Evolutionary conservation across 2,329 filamentous ascomycete genomes (phyloP).

Genomic region (Penicillium fuscoglaucum): DNA sequence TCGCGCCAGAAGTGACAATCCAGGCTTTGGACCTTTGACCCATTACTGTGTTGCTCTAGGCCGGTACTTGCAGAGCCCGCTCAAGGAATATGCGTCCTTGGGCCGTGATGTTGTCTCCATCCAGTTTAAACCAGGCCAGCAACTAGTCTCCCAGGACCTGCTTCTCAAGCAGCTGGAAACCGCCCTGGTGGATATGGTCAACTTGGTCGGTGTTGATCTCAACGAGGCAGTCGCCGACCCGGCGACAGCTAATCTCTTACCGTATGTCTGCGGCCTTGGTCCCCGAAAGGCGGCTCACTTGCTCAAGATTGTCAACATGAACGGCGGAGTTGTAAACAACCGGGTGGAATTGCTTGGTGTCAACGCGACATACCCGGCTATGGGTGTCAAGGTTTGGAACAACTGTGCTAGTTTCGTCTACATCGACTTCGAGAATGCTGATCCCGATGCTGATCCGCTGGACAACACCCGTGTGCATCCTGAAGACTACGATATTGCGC

Average conservation of each 20-base stretch:
- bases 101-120: conserved; percentile 85
- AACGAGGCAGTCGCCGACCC: conserved; percentile 83
- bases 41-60: conserved; percentile 89
- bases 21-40: conserved; percentile 72
- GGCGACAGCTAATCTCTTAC: conserved; percentile 82
- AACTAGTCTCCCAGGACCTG: conserved; percentile 83
- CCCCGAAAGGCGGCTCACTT: conserved; percentile 85
- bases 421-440: conserved; percentile 82
- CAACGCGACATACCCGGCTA: conserved; percentile 75
- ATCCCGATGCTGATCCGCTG: conserved; percentile 81
- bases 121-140: conserved; percentile 85
- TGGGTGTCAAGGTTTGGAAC: conserved; percentile 88
- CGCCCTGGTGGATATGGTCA: conserved; percentile 98
- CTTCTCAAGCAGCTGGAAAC: conserved; percentile 83
- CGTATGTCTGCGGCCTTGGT: conserved; percentile 87
- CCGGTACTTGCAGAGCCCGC: conserved; percentile 88
- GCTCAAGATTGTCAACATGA: conserved; percentile 86
- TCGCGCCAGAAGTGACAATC: conserved; percentile 76
- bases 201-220: conserved; percentile 91
- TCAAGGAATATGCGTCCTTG: conserved; percentile 94
- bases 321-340: conserved; percentile 80
- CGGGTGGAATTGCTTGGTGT: conserved; percentile 88
- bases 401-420: conserved; percentile 96
- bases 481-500: conserved; percentile 95
- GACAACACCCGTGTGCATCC: conserved; percentile 97